These are phyloP conservation scores for Globisporangium alternatum DNA, from an alignment of 352 stramenopile genomes.

Conservation along the genomic window DNA sequence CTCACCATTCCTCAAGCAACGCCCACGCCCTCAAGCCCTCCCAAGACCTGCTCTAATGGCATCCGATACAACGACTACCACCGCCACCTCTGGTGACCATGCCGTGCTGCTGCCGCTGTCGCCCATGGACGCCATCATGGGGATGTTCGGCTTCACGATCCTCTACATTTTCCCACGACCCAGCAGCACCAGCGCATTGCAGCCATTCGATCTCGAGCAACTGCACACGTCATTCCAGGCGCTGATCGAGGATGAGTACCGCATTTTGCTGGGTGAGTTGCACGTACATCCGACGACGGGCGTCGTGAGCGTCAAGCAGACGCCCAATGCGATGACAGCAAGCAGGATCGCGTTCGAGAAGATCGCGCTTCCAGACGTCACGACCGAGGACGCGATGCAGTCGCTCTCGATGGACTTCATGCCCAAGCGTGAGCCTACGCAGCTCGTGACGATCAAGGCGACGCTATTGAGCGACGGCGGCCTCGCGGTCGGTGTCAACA, in stretches of 20 bases:
- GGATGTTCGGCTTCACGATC: constrained; percentile 37
- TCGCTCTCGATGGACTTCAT: constrained; percentile 35
- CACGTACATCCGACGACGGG: constrained; percentile 26
- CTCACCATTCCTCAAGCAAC: not conserved
- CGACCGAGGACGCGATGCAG: constrained; percentile 34
- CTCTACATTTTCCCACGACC: constrained; percentile 55
- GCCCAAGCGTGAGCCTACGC: constrained; percentile 14
- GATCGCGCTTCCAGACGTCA: constrained; percentile 16
- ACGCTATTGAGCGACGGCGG: constrained; percentile 45
- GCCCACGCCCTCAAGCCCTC: not conserved
- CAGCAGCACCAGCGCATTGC: not conserved
- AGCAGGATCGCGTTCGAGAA: constrained; percentile 36
- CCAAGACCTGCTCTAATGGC: not conserved
- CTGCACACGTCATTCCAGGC: constrained; percentile 32
- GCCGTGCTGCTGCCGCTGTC: constrained; percentile 26
- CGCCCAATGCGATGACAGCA: constrained; percentile 5
- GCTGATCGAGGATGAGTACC: constrained; percentile 46
- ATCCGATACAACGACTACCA: not conserved
- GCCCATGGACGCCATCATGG: constrained; percentile 52
- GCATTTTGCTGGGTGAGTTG: constrained; percentile 35
- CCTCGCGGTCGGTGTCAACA: constrained; percentile 41
- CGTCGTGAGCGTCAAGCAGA: constrained; percentile 33
- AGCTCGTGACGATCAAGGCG: constrained; percentile 35
- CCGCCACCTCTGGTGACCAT: not conserved
- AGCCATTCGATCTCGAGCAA: constrained; percentile 35